A percentile compares a stretch with the other conserved stretches of the same genome.
phyloP scores from a whole-genome alignment of 495 filamentous ascomycete species.

The Talaromyces liani region DNA sequence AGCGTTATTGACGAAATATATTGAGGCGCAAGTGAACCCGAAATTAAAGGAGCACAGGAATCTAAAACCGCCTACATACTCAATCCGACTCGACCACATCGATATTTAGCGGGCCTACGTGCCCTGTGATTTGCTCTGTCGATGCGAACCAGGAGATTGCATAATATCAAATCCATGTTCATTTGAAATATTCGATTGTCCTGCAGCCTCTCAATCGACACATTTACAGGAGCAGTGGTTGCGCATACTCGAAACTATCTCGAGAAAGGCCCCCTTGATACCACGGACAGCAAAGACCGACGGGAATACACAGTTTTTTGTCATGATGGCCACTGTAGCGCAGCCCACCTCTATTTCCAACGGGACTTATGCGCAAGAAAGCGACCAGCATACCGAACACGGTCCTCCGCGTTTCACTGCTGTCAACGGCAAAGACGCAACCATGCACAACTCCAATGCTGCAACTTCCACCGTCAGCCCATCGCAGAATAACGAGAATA shows the following conservation, averaged over 20 bases:
- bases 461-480: constrained; percentile 8
- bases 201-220: neutral
- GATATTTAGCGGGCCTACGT: neutral
- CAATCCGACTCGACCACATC: neutral
- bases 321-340: constrained; percentile 37
- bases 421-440: constrained; percentile 40
- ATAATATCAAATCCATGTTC: neutral
- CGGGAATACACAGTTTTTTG: neutral
- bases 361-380: constrained; percentile 27
- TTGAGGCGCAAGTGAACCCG: neutral
- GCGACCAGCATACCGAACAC: constrained; percentile 34
- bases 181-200: neutral
- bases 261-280: neutral
- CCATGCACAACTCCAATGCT: constrained; percentile 10
- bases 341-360: constrained; percentile 28
- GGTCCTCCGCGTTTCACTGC: constrained; percentile 47
- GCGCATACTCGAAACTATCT: neutral
- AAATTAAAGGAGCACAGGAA: neutral
- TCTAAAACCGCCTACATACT: neutral
- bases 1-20: neutral
- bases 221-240: neutral
- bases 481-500: constrained; percentile 17
- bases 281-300: neutral
- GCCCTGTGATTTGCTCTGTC: neutral
- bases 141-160: neutral